Evolutionary conservation across 768 basidiomycete species (phyloP).

Genomic region (Kwoniella newhampshirensis): DNA sequence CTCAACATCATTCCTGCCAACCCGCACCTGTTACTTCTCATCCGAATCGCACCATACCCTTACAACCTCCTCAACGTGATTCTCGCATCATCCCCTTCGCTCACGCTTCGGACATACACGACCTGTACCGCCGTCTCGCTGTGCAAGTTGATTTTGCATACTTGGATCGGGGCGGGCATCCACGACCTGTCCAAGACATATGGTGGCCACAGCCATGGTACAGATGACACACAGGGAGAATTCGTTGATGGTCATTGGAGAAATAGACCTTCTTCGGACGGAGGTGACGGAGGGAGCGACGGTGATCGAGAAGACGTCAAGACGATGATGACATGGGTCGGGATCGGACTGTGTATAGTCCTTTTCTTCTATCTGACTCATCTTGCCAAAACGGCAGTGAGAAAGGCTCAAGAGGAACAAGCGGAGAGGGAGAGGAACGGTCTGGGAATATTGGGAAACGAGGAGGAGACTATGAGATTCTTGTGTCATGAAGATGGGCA

Average conservation of each 20-base stretch:
- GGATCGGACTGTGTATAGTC: conserved; percentile 33
- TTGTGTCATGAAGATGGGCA: background rate
- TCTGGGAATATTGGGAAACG: too few relatives aligned
- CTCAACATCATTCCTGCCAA: conserved; percentile 83
- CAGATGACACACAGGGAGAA: background rate
- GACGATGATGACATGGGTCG: conserved; percentile 35
- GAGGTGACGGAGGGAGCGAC: background rate
- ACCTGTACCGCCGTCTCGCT: conserved; percentile 81
- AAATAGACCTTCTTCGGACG: background rate
- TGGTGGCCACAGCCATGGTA: background rate
- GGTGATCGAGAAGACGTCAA: conserved; percentile 22
- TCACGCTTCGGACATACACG: conserved; percentile 61
- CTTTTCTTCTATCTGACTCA: conserved; percentile 47
- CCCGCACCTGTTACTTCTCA: conserved; percentile 83
- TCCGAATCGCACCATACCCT: conserved; percentile 65
- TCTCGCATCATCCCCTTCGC: conserved; percentile 78
- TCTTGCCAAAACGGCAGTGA: conserved; percentile 37
- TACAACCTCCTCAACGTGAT: conserved; percentile 92
- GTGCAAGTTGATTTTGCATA: conserved; percentile 88
- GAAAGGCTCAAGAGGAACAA: conserved; percentile 36
- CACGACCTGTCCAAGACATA: conserved; percentile 36
- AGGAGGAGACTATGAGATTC: background rate
- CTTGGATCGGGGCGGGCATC: conserved; percentile 65
- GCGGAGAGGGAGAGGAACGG: conserved; percentile 19
- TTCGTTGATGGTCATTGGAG: background rate